phyloP scores from a whole-genome alignment of 495 filamentous ascomycete species.

The Aspergillus haitiensis region DNA sequence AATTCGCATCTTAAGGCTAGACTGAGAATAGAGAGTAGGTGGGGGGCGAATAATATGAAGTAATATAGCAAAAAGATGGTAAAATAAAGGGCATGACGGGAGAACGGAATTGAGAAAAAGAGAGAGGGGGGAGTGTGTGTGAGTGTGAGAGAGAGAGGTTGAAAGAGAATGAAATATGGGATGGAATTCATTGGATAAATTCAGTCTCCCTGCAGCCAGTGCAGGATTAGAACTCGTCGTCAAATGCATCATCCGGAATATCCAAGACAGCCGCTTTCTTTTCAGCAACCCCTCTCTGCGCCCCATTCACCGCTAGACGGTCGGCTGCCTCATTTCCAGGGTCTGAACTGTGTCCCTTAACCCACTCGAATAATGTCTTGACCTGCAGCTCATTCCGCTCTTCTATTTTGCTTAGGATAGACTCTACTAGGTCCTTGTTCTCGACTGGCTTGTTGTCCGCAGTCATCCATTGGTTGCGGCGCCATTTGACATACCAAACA shows the following conservation, averaged over 20 bases:
- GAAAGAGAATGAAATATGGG: background rate
- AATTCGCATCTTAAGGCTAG: too few species aligned
- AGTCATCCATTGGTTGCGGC: constrained; percentile 76
- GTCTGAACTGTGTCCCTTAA: constrained; percentile 75
- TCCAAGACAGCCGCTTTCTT: constrained; percentile 31
- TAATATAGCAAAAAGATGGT: background rate
- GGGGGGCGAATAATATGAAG: background rate
- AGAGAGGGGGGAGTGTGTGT: background rate
- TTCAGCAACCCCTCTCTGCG: constrained; percentile 40
- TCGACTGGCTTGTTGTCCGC: constrained; percentile 67
- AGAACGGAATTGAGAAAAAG: background rate
- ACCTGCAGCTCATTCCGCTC: constrained; percentile 60
- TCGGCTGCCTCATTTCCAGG: constrained; percentile 80
- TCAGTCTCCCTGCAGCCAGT: constrained; percentile 5
- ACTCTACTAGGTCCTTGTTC: constrained; percentile 80
- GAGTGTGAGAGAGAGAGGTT: background rate
- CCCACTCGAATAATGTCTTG: constrained; percentile 75
- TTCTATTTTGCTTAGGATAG: constrained; percentile 69
- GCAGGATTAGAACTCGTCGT: constrained; percentile 26
- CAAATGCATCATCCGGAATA: constrained; percentile 36
- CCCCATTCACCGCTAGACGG: constrained; percentile 66
- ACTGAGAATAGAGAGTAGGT: background rate
- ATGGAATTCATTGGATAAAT: constrained; percentile 7
- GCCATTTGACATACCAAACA: constrained; percentile 79
- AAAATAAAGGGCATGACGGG: background rate